A percentile compares a stretch with the other conserved stretches of the same genome.
phyloP scores from a whole-genome alignment of 768 basidiomycete genomes.

The Tricholoma saponaceum region DNA sequence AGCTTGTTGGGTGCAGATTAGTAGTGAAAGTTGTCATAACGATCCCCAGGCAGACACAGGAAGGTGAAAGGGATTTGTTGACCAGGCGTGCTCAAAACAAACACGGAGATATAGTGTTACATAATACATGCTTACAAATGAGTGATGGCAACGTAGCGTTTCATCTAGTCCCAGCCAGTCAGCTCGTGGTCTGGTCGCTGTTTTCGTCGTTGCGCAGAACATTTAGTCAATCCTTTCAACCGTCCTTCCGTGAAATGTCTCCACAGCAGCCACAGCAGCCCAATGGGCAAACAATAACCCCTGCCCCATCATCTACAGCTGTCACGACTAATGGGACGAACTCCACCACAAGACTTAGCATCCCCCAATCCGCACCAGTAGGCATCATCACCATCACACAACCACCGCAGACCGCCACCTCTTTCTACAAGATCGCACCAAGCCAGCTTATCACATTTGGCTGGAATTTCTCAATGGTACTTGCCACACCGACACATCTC shows the following conservation, averaged over 20 bases:
- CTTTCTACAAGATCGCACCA: constrained; percentile 85
- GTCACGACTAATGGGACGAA: neutral
- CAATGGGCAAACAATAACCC: neutral
- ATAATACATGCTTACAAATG: neutral
- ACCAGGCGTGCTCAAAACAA: too few species aligned
- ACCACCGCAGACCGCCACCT: constrained; percentile 76
- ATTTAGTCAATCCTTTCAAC: neutral
- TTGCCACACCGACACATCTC: constrained; percentile 66
- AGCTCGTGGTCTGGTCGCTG: neutral
- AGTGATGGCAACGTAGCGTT: neutral
- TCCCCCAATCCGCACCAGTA: constrained; percentile 51
- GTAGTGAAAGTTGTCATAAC: neutral
- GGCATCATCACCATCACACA: constrained; percentile 73
- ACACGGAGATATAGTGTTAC: too few species aligned
- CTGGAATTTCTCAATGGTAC: constrained; percentile 82
- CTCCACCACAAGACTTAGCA: constrained; percentile 18
- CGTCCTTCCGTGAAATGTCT: constrained; percentile 1
- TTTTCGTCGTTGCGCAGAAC: neutral
- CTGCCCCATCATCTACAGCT: neutral
- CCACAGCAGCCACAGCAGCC: neutral
- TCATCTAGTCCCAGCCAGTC: too few species aligned
- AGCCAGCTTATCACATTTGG: constrained; percentile 78
- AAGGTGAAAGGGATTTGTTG: too few species aligned
- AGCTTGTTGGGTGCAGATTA: too few species aligned
- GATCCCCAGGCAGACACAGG: too few species aligned